Evolutionary conservation across 2,329 filamentous ascomycete species (phyloP), one percentile per base, ranked within the genome.

Genomic region (Fusarium liriodendri): DNA sequence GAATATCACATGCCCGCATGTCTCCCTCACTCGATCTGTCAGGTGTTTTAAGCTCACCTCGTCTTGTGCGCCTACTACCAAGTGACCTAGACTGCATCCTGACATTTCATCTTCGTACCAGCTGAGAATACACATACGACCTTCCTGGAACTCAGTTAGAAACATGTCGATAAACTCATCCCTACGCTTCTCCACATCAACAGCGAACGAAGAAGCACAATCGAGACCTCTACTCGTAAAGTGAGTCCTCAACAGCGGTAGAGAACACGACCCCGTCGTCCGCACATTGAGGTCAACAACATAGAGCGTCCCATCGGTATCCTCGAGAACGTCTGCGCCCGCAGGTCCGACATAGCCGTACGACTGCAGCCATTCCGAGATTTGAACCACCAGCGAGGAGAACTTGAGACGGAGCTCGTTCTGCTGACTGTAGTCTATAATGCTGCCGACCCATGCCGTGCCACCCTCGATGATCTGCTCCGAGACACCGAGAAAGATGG

Each of bases 271-370:
- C 4, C 80, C 81, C 18, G 79, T 80, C 8, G 79, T 81, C 11
- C 81, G 72, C n/a, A 80, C 76, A 54, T 83, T 83, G 59, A 83
- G 74, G 32, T 82, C 81, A 22, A 82, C 81, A n/a, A 82, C 72
- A 20, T 80, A 73, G 32, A 74, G 76, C 25, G 62, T 50, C n/a
- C 25, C 63, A 47, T 54, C 60, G 25, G 69, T 47, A 2, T 75
- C 77, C 70, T 82, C 81, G 2, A 83, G 74, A 2, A 83, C 71
- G 47, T 83, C 80, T 16, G 77, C 80, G 1, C 81, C 82, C 0
- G 75, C 79, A 0, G 81, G 81, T 1, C 82, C 82, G n/a, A 79
- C 72, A 33, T 83, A 83, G 8, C 76, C 74, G 14, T 81, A 71
- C 4, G 63, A 62, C 0, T 76, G 74, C 2, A 83, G 69, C 80